Evolutionary conservation across 352 stramenopile genomes (phyloP).

Genomic region (Pythium periplocum): DNA sequence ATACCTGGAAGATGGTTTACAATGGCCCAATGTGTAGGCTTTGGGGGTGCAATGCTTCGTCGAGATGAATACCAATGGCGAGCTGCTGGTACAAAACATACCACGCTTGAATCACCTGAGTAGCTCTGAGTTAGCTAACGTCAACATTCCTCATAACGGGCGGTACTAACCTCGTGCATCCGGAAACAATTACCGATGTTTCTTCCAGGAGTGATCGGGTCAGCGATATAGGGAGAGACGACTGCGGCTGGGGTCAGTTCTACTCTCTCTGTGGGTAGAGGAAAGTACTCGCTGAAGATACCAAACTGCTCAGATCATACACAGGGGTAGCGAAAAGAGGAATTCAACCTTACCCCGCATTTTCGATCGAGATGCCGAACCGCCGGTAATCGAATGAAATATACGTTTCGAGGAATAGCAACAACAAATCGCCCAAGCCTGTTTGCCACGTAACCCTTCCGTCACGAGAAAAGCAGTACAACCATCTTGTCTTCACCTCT

Average conservation of each 20-base stretch:
- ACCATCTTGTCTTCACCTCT: constrained; percentile 18
- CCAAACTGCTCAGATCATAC: no score
- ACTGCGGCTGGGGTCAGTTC: constrained; percentile 25
- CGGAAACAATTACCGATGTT: constrained; percentile 81
- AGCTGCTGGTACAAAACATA: constrained; percentile 29
- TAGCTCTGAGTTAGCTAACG: background rate
- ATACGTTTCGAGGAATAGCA: constrained; percentile 83
- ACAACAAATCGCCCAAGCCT: constrained; percentile 60
- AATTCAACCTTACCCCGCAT: constrained; percentile 40
- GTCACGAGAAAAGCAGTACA: constrained; percentile 65
- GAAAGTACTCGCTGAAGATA: constrained; percentile 57
- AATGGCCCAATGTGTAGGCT: background rate
- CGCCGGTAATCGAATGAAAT: constrained; percentile 80
- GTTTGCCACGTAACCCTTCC: constrained; percentile 62
- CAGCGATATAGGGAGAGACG: constrained; percentile 60
- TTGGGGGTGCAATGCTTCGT: constrained; percentile 10
- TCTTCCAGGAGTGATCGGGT: constrained; percentile 61
- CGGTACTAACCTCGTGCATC: constrained; percentile 58
- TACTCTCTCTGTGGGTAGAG: constrained; percentile 45
- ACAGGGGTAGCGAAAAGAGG: no score
- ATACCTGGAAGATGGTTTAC: background rate
- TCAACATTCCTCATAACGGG: background rate
- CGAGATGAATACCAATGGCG: constrained; percentile 17
- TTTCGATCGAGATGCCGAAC: constrained; percentile 73
- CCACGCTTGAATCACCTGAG: constrained; percentile 36